phyloP scores from a whole-genome alignment of 495 filamentous ascomycete species.

The Xylaria castorea region DNA sequence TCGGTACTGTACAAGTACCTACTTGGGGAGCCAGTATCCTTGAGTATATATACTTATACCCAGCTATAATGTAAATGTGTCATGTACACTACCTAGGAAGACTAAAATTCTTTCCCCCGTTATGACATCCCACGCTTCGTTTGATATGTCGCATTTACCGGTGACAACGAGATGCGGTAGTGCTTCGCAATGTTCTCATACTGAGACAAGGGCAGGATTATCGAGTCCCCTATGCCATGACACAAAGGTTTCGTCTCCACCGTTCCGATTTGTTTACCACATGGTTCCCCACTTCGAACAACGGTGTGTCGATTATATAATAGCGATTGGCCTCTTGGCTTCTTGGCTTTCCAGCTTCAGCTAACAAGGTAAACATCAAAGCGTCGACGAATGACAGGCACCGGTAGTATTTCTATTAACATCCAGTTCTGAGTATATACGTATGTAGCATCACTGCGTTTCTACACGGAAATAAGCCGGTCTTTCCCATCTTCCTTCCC shows the following conservation, averaged over 20 bases:
- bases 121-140: not conserved
- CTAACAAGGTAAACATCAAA: not conserved
- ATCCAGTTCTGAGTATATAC: not conserved
- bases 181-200: not conserved
- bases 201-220: not conserved
- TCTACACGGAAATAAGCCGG: slow-evolving; percentile 14
- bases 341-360: slow-evolving; percentile 12
- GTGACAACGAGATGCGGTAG: not conserved
- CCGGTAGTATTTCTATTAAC: not conserved
- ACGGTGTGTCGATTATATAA: slow-evolving; percentile 11
- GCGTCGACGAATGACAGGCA: not conserved
- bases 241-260: not conserved
- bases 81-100: not conserved
- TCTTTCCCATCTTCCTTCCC: not conserved
- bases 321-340: slow-evolving; percentile 17
- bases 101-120: not conserved
- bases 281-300: slow-evolving; percentile 5
- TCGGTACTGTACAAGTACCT: not conserved
- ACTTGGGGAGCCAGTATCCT: not conserved
- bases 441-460: not conserved
- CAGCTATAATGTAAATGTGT: not conserved
- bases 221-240: not conserved
- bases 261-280: slow-evolving; percentile 9
- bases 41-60: not conserved
- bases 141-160: not conserved